A percentile compares a stretch with the other conserved stretches of the same genome.
These are phyloP conservation scores for Lantana camara DNA, from an alignment of 257 asterid genomes.

Conservation along the genomic window DNA sequence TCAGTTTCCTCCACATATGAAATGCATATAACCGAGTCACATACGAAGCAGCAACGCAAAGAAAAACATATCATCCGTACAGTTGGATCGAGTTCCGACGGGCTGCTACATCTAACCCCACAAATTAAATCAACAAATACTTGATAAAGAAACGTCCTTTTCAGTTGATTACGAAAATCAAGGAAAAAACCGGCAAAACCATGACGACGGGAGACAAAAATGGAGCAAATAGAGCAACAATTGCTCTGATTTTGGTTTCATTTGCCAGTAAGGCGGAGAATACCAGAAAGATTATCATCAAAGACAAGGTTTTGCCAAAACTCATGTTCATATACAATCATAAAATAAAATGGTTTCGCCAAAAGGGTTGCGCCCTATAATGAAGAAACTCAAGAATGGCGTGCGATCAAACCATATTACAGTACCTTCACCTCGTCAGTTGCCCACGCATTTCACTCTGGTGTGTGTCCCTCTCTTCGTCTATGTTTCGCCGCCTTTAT, in stretches of 20 bases:
- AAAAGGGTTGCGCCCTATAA: background rate
- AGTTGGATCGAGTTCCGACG: background rate
- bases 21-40: background rate
- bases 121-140: background rate
- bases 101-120: constrained; percentile 2
- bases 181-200: background rate
- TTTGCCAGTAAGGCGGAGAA: background rate
- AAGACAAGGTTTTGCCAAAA: background rate
- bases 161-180: constrained; percentile 11
- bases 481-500: background rate
- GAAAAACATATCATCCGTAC: background rate
- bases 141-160: constrained; percentile 3
- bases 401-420: constrained; percentile 19
- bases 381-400: background rate
- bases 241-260: background rate
- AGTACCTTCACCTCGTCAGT: constrained; percentile 25
- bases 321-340: too few relatives aligned
- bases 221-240: constrained; percentile 8
- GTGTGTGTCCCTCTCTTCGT: background rate
- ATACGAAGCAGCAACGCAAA: too few relatives aligned
- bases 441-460: constrained; percentile 17
- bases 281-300: background rate
- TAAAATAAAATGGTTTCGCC: too few relatives aligned
- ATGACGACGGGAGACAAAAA: background rate
- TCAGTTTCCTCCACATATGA: background rate